Evolutionary conservation across 495 filamentous ascomycete species (phyloP).

Genomic region (Talaromyces borbonicus): DNA sequence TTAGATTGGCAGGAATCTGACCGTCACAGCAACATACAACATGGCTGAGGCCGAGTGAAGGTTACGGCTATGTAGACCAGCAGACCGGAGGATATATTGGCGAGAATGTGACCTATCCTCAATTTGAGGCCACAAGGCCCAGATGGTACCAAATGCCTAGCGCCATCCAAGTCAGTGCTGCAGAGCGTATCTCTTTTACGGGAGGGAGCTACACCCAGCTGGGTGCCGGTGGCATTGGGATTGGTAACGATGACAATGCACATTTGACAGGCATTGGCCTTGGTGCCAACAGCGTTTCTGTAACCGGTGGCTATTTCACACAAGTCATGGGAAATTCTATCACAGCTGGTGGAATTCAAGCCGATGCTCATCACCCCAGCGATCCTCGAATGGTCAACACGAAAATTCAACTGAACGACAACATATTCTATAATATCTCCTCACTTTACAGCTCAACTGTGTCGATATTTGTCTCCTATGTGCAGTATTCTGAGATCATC

Average conservation of each 20-base stretch:
- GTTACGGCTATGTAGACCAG: slow-evolving; percentile 1
- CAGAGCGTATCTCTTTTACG: neutral
- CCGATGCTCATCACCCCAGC: neutral
- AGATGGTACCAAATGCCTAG: neutral
- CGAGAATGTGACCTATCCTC: neutral
- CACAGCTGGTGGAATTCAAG: neutral
- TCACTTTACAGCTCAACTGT: neutral
- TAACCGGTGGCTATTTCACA: neutral
- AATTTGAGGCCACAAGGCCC: neutral
- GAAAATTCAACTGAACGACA: neutral
- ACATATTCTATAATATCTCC: neutral
- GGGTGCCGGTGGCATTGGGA: neutral
- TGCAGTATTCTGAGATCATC: neutral
- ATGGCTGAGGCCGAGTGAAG: neutral
- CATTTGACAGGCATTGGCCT: neutral
- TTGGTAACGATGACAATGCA: neutral
- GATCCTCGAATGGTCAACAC: neutral
- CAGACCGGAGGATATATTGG: neutral
- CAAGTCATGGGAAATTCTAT: neutral
- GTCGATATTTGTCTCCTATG: neutral
- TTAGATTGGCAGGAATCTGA: neutral
- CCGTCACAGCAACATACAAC: neutral
- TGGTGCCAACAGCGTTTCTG: neutral
- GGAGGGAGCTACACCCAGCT: neutral
- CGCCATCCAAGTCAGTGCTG: neutral